Evolutionary conservation across 208 protist species (phyloP), one percentile per base, ranked within the genome.

Genomic region (Crithidia fasciculata): DNA sequence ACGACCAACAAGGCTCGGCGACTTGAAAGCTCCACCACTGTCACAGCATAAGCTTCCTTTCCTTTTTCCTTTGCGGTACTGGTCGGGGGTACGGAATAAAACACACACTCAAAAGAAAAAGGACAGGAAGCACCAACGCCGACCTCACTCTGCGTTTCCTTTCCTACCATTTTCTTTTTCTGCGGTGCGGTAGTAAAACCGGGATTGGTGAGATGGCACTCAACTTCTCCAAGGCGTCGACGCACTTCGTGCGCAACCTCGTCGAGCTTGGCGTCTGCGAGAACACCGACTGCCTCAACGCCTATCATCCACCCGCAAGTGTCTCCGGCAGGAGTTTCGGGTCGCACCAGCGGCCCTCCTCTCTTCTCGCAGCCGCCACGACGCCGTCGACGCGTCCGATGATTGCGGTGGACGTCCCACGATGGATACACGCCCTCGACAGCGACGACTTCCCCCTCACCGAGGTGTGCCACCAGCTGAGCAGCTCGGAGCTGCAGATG

Each of bases 261-360:
- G 56, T 84, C 16, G 78, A 81, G 19, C 50, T 87, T 36, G 83
- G 83, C 36, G 79, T 76, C 19, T 87, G 83, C 49, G 74, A 77
- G 10, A 78, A 77, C 49, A 19, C 53, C 5, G 64, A 49, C 53
- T 87, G 83, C 59, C 49, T 63, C 41, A 87, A 87, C 64, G 56
- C 72, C 13, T 84, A 75, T 54, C 69, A 77, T 28, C 70, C 63
- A 4, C 72, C 57, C 4, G 70, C 59, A 0, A 61, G n/a, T 52
- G 60, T 58, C 15, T 47, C 16, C 12, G 59, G 15, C 66, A 39
- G 49, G 40, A 41, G 40, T 15, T 8, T 55, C 15, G 39, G 55
- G 8, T 36, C 28, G 2, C 49, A 40, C 15, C 47, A 40, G 49
- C 64, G 40, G n/a, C 69, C 10, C 16, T 62, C 18, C 58, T 70